A percentile compares a stretch with the other conserved stretches of the same genome.
Conservation (phyloP, 2,329 filamentous ascomycete genomes). For the Monosporascus ibericus region DNA sequence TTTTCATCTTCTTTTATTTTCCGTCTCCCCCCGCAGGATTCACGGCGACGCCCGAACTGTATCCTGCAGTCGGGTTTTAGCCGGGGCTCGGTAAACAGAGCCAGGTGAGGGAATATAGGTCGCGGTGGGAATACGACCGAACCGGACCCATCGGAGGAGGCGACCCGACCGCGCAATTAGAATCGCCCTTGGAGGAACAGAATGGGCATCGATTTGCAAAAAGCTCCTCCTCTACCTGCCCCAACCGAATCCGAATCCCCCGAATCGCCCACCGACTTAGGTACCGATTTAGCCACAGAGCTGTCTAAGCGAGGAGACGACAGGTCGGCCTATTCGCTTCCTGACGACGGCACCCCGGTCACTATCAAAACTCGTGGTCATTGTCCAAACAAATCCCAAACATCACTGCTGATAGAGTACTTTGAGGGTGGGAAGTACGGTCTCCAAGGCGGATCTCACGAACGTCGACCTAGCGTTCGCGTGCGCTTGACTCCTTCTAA, state of each 20-base stretch:
- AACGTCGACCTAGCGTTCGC: constrained; percentile 74
- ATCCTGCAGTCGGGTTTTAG: background rate
- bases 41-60: background rate
- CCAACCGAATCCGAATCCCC: constrained; percentile 69
- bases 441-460: constrained; percentile 40
- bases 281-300: constrained; percentile 60
- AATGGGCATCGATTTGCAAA: constrained; percentile 52
- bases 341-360: constrained; percentile 83
- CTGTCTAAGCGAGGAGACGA: constrained; percentile 62
- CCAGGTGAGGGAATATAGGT: background rate
- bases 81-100: background rate
- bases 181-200: constrained; percentile 24
- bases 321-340: constrained; percentile 72
- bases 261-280: constrained; percentile 32
- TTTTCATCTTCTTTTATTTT: background rate
- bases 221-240: constrained; percentile 64
- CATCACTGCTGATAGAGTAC: constrained; percentile 89
- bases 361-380: constrained; percentile 77
- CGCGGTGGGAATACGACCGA: background rate
- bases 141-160: background rate
- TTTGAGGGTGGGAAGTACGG: constrained; percentile 73
- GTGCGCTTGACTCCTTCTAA: constrained; percentile 75
- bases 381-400: constrained; percentile 64
- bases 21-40: background rate
- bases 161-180: background rate